Base-by-base conservation (phyloP, 2,329 filamentous ascomycete genomes). In the Botryotinia narcissicola region DNA sequence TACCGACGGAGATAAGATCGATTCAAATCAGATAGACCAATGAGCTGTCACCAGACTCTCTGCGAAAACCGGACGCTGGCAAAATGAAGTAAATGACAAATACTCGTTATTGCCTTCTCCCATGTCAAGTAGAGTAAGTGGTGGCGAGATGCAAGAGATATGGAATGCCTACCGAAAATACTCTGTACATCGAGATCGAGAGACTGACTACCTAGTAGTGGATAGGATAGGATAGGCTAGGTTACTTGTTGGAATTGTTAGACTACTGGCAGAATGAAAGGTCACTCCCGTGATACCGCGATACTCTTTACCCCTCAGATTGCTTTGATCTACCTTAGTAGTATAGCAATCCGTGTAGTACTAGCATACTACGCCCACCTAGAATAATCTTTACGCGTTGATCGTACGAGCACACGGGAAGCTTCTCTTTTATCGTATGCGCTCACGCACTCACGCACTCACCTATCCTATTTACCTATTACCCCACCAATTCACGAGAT, bases 231-330 rank as follows among this genome's bases (percentile, higher is more conserved):
- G 35, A 35, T 35, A 35, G 35, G 35, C 35, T 35, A 35, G 35
- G 35, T 35, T 35, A 35, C 35, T 35, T 35, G 35, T n/a, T 54
- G 29, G n/a, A 29, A n/a, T 29, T 18, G 51, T 29, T 16, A 8
- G 51, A 54, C 25, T 12, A 4, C 4, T 6, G 4, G 12, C 4
- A n/a, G 25, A 54, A 14, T 29, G n/a, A 29, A 54, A 9, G 51
- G n/a, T n/a, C 51, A 54, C 14, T 10, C 66, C 37, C 66, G 66
- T 69, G 66, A 69, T 22, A 69, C 48, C 66, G 66, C 66, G 66
- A 69, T 57, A 1, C n/a, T 46, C 22, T 14, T 16, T n/a, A 62
- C 60, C 60, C 60, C 60, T 61, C 35, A 40, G 25, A n/a, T 40
- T 61, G 59, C 25, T 62, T 40, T 25, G 59, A 40, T n/a, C 32